Base-by-base conservation (phyloP, 2,329 filamentous ascomycete genomes). In the Knufia fluminis region DNA sequence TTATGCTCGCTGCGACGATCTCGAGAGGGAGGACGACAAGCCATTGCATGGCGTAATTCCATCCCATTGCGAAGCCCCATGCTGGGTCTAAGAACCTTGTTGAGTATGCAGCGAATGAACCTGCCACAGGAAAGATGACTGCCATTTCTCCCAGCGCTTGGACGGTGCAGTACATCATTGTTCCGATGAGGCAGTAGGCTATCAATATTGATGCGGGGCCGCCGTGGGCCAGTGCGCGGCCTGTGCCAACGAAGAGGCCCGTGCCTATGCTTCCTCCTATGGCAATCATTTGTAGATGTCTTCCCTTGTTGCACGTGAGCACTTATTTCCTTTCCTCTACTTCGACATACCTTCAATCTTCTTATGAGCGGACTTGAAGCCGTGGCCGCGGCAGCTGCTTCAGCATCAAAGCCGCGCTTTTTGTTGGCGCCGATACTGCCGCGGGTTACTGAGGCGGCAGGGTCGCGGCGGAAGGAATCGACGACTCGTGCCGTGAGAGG, bases 241-340 rank as follows among this genome's bases (percentile, higher is more conserved):
- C 87, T 0, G 86, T 91, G 19, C 86, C 85, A 33, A 96, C 86
- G 64, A 95, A 95, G 2, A 96, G 73, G 56, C 90, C 89, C 20
- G 85, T 90, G 79, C 85, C 86, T 60, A 95, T 95, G 9, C 86
- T 91, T 39, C 90, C 90, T 59, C 90, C 89, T 57, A 96, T 94
- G 14, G 91, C 91, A 72, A 48, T 61, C 61, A 54, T 59, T 54
- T 62, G 60, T 43, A 58, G 44, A 49, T 63, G 61, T 54, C 61
- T 55, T 2, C 59, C 59, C 48, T n/a, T n/a, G n/a, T n/a, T n/a
- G n/a, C n/a, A n/a, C n/a, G n/a, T n/a, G n/a, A n/a, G n/a, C n/a
- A n/a, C n/a, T n/a, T n/a, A n/a, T n/a, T n/a, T n/a, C n/a, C n/a
- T n/a, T n/a, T n/a, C n/a, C n/a, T n/a, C n/a, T n/a, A n/a, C n/a